phyloP scores from a whole-genome alignment of 108 stramenopile genomes.

The Discostella stelligeroides region DNA sequence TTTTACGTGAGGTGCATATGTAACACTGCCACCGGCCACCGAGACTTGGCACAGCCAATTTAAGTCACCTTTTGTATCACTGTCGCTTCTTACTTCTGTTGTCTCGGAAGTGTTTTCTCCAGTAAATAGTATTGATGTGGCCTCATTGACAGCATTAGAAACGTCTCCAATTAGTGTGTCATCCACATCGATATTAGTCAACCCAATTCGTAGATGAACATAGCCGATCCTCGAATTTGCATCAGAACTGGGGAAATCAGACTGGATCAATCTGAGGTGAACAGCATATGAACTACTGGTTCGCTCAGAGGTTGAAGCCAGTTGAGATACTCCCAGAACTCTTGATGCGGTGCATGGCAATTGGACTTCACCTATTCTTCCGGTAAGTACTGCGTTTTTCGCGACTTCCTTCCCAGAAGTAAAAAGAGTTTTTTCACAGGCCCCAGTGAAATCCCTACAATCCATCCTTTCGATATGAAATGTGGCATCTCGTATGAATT shows the following conservation, averaged over 20 bases:
- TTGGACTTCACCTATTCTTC: constrained; percentile 12
- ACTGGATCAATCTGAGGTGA: constrained; percentile 28
- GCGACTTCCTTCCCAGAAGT: too few relatives aligned
- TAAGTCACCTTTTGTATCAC: constrained; percentile 38
- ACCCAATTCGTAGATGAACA: constrained; percentile 26
- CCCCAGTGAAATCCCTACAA: constrained; percentile 59
- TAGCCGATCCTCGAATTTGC: constrained; percentile 37
- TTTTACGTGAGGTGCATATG: constrained; percentile 48
- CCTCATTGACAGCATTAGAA: constrained; percentile 17
- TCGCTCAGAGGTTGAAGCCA: constrained; percentile 22
- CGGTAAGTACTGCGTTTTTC: too few relatives aligned
- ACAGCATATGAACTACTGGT: constrained; percentile 18
- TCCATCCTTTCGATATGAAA: constrained; percentile 55
- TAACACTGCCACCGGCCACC: constrained; percentile 46
- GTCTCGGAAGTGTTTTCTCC: constrained; percentile 1
- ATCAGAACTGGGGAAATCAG: constrained; percentile 40
- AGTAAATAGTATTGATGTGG: constrained; percentile 15
- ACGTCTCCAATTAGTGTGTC: constrained; percentile 24
- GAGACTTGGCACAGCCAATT: constrained; percentile 40
- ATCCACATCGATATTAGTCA: constrained; percentile 16
- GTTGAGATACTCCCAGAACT: constrained; percentile 61
- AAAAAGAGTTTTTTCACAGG: constrained; percentile 47
- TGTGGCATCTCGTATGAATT: constrained; percentile 52
- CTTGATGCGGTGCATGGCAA: constrained; percentile 72
- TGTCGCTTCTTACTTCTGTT: constrained; percentile 7